Evolutionary conservation across 2,329 filamentous ascomycete genomes (phyloP), one percentile per base, ranked within the genome.

Genomic region (Beauveria asiatica): DNA sequence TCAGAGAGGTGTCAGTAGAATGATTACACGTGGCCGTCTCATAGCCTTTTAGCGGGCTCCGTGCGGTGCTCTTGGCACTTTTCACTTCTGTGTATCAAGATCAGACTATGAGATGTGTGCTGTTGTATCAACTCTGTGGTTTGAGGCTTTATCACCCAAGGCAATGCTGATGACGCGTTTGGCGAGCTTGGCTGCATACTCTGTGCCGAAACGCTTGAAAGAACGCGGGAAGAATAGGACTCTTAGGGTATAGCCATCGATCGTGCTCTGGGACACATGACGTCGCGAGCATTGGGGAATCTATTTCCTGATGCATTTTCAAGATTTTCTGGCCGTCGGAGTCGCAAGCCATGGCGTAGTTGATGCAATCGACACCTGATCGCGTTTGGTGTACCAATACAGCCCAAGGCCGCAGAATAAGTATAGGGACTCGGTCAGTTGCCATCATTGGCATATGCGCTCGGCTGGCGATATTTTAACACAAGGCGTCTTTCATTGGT

Each of bases 361-460:
- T 1, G 39, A 44, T 23, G 52, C 39, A 13, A 54, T 27, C 1
- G 39, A 54, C 11, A 23, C 8, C 0, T 63, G 62, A 11, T 66
- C 64, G 10, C 74, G 68, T n/a, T 73, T 66, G 4, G 59, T 57
- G 3, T 68, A 65, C 30, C 78, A 79, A n/a, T 70, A 65, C 0
- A 76, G 55, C 0, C 80, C 79, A 0, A 80, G 65, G 49, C 80
- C 75, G 41, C 79, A 81, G 3, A 80, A 67, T 17, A 79, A 66
- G 1, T 78, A 68, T 59, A 81, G 65, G 0, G 70, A 67, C 30
- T 81, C 75, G 33, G 82, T 78, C 46, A 73, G 70, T 60, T 78
- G 74, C 1, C 81, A 75, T 73, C 5, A 48, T 77, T 80, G 10
- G 74, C 67, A 50, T 73, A 78, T 0, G 67, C 62, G 0, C 64